Evolutionary conservation across 345 rosid species (phyloP), one percentile per base, ranked within the genome.

Genomic region (Laguncularia racemosa): DNA sequence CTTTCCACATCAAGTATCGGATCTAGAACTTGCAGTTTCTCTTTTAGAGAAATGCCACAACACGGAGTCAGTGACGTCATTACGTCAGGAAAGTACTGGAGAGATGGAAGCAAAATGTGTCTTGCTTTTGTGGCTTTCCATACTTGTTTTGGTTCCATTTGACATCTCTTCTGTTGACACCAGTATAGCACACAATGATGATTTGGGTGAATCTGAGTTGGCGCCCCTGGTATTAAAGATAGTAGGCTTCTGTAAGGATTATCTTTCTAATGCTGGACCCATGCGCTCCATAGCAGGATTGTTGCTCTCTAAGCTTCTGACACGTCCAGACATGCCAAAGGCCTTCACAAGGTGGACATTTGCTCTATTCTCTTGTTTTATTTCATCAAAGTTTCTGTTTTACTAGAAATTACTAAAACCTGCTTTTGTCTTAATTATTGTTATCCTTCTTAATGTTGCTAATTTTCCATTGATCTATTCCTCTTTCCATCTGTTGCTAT

Each of bases 81-180:
- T 85, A 72, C 79, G 99, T 61, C 92, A 82, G 20, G 99, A 93
- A 60, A 93, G 99, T 65, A 87, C 91, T 2, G 99, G 99, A 47
- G 97, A 89, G 71, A 93, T 93, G 99, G 99, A 89, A 79, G 82
- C 96, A 0, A 81, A 86, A 67, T 89, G 97, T 55, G 86, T 93
- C 56, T 75, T 86, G 21, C 86, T 93, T 45, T 58, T 89, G 73
- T 93, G 99, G 99, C 97, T 93, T 60, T 89, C 89, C 0, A 85
- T 93, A 46, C 96, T 93, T 1, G 95, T 93, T 16, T 52, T 93
- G 74, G 83, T 93, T 46, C 99, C 99, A 2, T 89, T 93, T 66
- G 97, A 93, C 74, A 93, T 93, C 13, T 87, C 96, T 3, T 80
- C 99, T 60, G 79, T 93, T 53, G 97, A 93, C 71, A 77, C 89